Percentiles rank a stretch among this genome's conserved stretches.
phyloP scores from a whole-genome alignment of 345 rosid genomes.

The Psidium guajava region DNA sequence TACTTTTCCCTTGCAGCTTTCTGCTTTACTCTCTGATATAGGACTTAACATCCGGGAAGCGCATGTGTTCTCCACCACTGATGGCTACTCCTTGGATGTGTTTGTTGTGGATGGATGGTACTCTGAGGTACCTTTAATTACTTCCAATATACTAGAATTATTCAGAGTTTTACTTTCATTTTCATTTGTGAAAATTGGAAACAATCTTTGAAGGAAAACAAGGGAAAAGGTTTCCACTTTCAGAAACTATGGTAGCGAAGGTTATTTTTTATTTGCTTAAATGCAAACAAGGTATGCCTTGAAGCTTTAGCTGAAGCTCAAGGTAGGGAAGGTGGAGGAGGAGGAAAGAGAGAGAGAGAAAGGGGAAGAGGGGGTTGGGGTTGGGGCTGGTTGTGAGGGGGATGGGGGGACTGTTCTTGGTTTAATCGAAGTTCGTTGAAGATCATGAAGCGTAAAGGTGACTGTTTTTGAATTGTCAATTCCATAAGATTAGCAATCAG shows the following conservation, averaged over 20 bases:
- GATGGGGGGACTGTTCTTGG: background rate
- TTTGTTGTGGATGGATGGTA: constrained; percentile 78
- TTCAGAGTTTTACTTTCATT: background rate
- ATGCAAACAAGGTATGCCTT: background rate
- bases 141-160: background rate
- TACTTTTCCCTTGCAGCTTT: constrained; percentile 36
- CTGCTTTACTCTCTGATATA: constrained; percentile 68
- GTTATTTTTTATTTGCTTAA: background rate
- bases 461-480: background rate
- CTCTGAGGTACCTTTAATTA: constrained; percentile 28
- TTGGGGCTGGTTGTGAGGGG: too few species aligned
- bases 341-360: background rate
- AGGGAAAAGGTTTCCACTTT: background rate
- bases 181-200: background rate
- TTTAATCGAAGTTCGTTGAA: background rate
- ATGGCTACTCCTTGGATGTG: constrained; percentile 75
- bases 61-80: constrained; percentile 68
- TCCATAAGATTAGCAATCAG: background rate
- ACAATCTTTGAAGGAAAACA: background rate
- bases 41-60: constrained; percentile 80
- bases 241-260: background rate
- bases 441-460: background rate
- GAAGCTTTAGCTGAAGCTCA: background rate
- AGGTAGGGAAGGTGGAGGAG: too few species aligned
- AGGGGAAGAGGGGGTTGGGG: background rate